Evolutionary conservation across 2,329 filamentous ascomycete genomes (phyloP), one percentile per base, ranked within the genome.

Genomic region (Talaromyces amestolkiae): DNA sequence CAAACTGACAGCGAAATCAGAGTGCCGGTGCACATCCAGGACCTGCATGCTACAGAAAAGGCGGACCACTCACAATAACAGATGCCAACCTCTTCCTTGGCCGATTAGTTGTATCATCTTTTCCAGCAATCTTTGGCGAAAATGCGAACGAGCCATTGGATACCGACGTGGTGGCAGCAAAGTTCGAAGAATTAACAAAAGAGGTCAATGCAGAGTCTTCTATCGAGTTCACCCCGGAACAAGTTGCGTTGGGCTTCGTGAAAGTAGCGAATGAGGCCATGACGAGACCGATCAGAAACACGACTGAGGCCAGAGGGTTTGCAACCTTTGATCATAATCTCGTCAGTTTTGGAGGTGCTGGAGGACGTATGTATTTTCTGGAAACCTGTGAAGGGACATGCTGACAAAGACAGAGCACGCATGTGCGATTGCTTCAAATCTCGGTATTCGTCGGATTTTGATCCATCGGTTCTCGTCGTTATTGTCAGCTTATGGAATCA

Each of bases 401-500:
- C 19, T 47, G 19, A 47, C 43, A 47, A 11, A 2, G 19, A 22
- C 19, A 47, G 43, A 97, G 75, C 93, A 96, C 72, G 93, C 93
- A 1, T 91, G 94, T 22, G 92, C 91, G 1, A 96, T 96, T 70
- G 93, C 92, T 0, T 87, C 92, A 72, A 89, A 89, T 5, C 82
- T 97, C 1, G 92, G 92, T 0, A 92, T 96, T 70, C 85, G 84
- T 43, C 90, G 93, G 73, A 93, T 96, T 41, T 79, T 96, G 2
- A 84, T 96, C 3, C 93, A 96, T 75, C 83, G 90, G 58, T 96
- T 96, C 75, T 96, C 92, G 0, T 96, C 92, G 0, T 91, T 97
- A 0, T 82, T 96, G 0, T 96, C 92, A 0, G 93, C 93, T 0
- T 96, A 96, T 70, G 93, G 93, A n/a, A 96, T 96, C 91, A 91